Evolutionary conservation across 345 rosid species (phyloP), one percentile per base, ranked within the genome.

Genomic region (Eucalyptus sp.): DNA sequence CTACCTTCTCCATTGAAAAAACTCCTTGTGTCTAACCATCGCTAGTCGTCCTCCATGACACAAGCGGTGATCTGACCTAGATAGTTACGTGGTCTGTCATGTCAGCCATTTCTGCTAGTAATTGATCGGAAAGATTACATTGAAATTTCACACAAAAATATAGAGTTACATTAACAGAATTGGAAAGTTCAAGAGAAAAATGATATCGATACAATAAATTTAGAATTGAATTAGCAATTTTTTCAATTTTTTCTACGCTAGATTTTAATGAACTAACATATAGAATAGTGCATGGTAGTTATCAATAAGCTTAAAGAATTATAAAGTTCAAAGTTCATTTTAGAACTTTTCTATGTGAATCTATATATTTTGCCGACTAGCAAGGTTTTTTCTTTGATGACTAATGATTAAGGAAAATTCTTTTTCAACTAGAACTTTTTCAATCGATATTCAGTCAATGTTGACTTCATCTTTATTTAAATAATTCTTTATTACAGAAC

Each of bases 1-100:
- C 25, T 52, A 18, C 4, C 10, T 52, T 52, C 58, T 5, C 25
- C 10, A 18, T 10, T 18, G 0, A 52, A 52, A 16, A 18, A 52
- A 20, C 2, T 52, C 24, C 37, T 37, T 5, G 1, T 3, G 3
- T 76, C 7, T 18, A 37, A 37, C 12, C 4, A 37, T 76, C 0
- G 8, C 14, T 4, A 2, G 4, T 37, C 4, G 0, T 76, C 14
- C 13, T 18, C 10, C 13, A 6, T 20, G 27, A 76, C 14, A 76
- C 24, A 2, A 11, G 8, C 3, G 3, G 0, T 6, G 46, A 71
- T 76, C 2, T 10, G 25, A 37, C 46, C 25, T 18, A 10, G 27
- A 76, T 10, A 37, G 7, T 7, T 37, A 37, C 13, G 2, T 76
- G 83, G 46, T 37, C 0, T 20, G 5, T 12, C 48, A 37, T 1